Percentiles rank a stretch among this genome's conserved stretches.
These are phyloP conservation scores for Neurospora sp. DNA, from an alignment of 495 filamentous ascomycete species.

Conservation along the genomic window DNA sequence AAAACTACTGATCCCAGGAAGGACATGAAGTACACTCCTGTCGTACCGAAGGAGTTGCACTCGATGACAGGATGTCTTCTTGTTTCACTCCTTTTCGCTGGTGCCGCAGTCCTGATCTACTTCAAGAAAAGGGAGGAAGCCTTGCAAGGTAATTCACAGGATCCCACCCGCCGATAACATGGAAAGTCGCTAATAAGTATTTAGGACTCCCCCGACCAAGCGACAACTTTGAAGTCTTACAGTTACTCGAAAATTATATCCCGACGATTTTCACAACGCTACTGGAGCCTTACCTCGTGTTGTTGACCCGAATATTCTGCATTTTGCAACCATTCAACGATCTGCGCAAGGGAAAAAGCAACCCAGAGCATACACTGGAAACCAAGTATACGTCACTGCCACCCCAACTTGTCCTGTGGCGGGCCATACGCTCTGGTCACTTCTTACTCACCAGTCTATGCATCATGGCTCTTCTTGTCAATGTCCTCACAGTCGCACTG, in stretches of 20 bases:
- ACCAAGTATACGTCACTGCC: neutral
- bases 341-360: neutral
- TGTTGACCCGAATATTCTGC: constrained; percentile 19
- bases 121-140: no score
- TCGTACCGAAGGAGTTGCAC: no score
- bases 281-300: constrained; percentile 36
- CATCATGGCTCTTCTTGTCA: neutral
- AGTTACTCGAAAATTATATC: constrained; percentile 34
- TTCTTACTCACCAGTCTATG: neutral
- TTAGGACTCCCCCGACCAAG: constrained; percentile 32
- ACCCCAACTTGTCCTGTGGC: neutral
- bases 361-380: neutral
- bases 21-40: no score
- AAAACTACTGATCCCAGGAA: no score
- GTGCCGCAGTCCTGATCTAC: no score
- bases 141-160: no score
- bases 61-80: no score
- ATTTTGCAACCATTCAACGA: neutral
- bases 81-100: no score
- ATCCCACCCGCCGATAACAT: no score
- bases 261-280: constrained; percentile 35
- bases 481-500: neutral
- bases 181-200: neutral
- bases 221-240: constrained; percentile 21
- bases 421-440: neutral